These are phyloP conservation scores for Avena sativa DNA, from an alignment of 176 grass and related monocot species.

Conservation along the genomic window DNA sequence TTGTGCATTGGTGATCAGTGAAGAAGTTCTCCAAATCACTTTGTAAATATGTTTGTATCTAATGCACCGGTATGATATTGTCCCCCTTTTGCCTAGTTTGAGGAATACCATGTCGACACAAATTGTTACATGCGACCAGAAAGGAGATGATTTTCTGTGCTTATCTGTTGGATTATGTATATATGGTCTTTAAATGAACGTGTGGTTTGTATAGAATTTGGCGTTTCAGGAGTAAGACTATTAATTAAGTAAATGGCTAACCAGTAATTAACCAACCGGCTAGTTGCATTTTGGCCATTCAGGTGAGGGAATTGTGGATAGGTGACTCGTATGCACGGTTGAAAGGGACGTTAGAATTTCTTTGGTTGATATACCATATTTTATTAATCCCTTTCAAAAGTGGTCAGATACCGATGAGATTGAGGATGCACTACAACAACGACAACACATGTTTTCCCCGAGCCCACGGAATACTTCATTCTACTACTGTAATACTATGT, in stretches of 20 bases:
- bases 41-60: background rate
- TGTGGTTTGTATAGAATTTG: background rate
- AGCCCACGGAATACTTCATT: background rate
- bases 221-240: background rate
- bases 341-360: slow-evolving; percentile 31
- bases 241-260: background rate
- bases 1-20: background rate
- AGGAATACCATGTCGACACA: background rate
- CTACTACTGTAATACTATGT: background rate
- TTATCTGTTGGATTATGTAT: background rate
- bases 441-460: slow-evolving; percentile 8
- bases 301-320: slow-evolving; percentile 2
- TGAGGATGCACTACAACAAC: slow-evolving; percentile 17
- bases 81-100: background rate
- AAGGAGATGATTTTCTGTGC: background rate
- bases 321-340: slow-evolving; percentile 28
- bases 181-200: background rate
- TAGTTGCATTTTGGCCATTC: background rate
- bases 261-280: background rate
- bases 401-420: slow-evolving; percentile 8
- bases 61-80: background rate
- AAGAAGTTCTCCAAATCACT: background rate
- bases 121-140: background rate
- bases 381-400: slow-evolving; percentile 3
- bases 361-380: background rate